Evolutionary conservation across 495 filamentous ascomycete genomes (phyloP), one percentile per base, ranked within the genome.

Genomic region (Penicillium chermesinum): DNA sequence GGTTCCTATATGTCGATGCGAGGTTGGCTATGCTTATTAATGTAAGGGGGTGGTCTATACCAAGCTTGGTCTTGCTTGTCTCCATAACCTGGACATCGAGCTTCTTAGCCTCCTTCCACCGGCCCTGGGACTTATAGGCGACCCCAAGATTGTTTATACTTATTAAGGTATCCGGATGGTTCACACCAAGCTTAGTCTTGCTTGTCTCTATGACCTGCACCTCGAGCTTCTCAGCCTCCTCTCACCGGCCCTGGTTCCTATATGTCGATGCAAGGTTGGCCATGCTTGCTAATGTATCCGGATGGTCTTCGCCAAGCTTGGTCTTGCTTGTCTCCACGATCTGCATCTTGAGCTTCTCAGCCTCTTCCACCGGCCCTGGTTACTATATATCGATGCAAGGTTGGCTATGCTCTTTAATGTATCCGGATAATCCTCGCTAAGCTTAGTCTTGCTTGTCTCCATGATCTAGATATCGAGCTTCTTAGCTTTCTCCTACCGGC

Each of bases 401-500:
- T 37, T 37, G 35, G 5, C 34, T 33, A 52, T 49, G 44, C 42
- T 55, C 13, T n/a, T 13, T 35, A 58, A 37, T 33, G 58, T 61
- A 9, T 48, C 44, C n/a, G 46, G 44, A 46, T 63, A 41, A 41
- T 59, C 48, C 12, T 17, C 18, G 18, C 58, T 51, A 12, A 63
- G 49, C 36, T 58, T 30, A 39, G 36, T 45, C 49, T 44, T 54
- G 15, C 43, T 18, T 10, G 13, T 58, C 51, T 56, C 45, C 34
- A 61, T 44, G 16, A 37, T 13, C 35, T 37, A 13, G 6, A 37
- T 13, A 3, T 37, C 35, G 35, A 37, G 35, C 35, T 37, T n/a
- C 15, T 37, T 13, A 17, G 35, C 35, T 13, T 37, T n/a, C 35
- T 37, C 35, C 35, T 7, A 37, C 15, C 35, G 35, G 35, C 35